Evolutionary conservation across 2,329 filamentous ascomycete species (phyloP), one percentile per base, ranked within the genome.

Genomic region (Sarocladiaceae sp.): DNA sequence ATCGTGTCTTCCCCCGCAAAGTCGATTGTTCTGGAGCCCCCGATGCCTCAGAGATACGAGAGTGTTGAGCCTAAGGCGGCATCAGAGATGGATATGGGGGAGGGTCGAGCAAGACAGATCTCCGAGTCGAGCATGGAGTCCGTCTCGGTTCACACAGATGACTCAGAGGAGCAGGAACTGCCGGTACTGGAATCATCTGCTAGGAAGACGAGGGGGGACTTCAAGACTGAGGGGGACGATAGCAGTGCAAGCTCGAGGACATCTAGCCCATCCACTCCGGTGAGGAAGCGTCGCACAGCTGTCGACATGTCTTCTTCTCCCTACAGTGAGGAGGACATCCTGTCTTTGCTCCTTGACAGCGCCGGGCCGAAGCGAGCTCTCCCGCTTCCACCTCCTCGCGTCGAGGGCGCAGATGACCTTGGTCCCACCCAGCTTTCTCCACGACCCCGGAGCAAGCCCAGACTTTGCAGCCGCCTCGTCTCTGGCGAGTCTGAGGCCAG

Each of bases 311-410:
- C 56, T 6, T 61, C 61, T 0, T 59, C 60, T 24, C 57, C 61
- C 1, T 63, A 58, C 32, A 58, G 58, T 34, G 62, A 65, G 41
- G 50, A 56, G 3, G 61, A 66, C 4, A 55, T 66, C 41, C 24
- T 65, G 18, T 54, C 55, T 2, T 49, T 65, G 15, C 48, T 65
- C 6, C 46, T 63, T 29, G 51, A 55, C 0, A 53, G 46, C 24
- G 45, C 53, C 2, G 43, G 45, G 3, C 50, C 52, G 9, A 50
- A 26, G 27, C 53, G 61, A 23, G 50, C 51, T 6, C 52, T 65
- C 15, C 61, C 63, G 3, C 45, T 52, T 2, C 59, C 57, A 3
- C 63, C 63, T 0, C 46, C 54, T 10, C 50, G 52, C n/a, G 48
- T 57, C 20, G 48, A 53, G 2, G 52, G 53, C 3, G 53, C 58